Evolutionary conservation across 2,329 filamentous ascomycete species (phyloP).

Genomic region (Rugonectria rugulosa): DNA sequence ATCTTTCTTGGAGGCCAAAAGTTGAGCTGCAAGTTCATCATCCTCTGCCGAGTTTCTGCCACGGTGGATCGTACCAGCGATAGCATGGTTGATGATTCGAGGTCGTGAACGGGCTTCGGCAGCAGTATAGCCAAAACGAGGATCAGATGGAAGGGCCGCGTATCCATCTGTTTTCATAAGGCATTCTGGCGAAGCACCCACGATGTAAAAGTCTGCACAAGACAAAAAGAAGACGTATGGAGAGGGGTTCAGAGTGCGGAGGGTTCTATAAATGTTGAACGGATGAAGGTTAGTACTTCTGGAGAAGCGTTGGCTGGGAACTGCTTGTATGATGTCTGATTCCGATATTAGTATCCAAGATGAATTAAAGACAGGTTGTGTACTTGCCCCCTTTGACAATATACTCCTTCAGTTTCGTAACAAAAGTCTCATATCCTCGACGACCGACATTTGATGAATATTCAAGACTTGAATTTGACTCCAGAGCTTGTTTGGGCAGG

Average conservation of each 20-base stretch:
- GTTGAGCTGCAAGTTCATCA: slow-evolving; percentile 74
- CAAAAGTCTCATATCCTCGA: slow-evolving; percentile 89
- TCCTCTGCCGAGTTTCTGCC: slow-evolving; percentile 77
- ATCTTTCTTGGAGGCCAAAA: slow-evolving; percentile 77
- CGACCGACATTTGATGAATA: slow-evolving; percentile 93
- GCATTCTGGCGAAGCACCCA: slow-evolving; percentile 93
- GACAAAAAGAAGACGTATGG: slow-evolving; percentile 97
- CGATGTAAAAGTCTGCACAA: slow-evolving; percentile 91
- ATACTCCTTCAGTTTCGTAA: slow-evolving; percentile 85
- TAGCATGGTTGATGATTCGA: slow-evolving; percentile 93
- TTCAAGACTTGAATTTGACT: slow-evolving; percentile 71
- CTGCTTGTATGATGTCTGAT: slow-evolving; percentile 97
- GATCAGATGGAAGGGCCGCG: slow-evolving; percentile 32
- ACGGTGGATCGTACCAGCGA: slow-evolving; percentile 92
- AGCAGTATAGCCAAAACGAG: slow-evolving; percentile 36
- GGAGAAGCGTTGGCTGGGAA: slow-evolving; percentile 92
- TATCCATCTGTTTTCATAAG: slow-evolving; percentile 74
- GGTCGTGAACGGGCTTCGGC: slow-evolving; percentile 68
- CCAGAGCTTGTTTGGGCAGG: slow-evolving; percentile 73
- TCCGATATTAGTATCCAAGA: too few species aligned
- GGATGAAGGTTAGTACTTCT: slow-evolving; percentile 90
- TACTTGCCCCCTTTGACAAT: slow-evolving; percentile 87
- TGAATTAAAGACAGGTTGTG: too few species aligned
- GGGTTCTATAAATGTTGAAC: slow-evolving; percentile 96
- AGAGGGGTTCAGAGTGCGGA: slow-evolving; percentile 96